A percentile compares a stretch with the other conserved stretches of the same genome.
Conservation (phyloP, 2,329 filamentous ascomycete genomes). For the Dothideomycetes sp. region DNA sequence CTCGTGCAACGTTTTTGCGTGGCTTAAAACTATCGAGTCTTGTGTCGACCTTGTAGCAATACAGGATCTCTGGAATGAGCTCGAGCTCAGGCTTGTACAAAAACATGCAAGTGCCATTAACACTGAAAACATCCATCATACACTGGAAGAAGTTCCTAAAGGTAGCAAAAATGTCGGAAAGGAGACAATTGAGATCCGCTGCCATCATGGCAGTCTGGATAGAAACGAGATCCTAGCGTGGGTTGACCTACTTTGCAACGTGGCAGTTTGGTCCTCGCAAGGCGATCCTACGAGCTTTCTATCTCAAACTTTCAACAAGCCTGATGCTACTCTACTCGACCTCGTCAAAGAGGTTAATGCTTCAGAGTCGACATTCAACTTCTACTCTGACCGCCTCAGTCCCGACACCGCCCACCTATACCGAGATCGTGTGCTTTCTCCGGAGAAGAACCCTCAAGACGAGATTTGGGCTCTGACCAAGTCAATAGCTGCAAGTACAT, state of each 20-base stretch:
- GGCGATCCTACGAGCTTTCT: background rate
- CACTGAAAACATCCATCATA: too few species aligned
- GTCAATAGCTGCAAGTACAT: background rate
- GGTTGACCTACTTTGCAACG: slow-evolving; percentile 1
- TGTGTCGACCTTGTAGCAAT: too few species aligned
- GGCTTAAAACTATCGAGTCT: background rate
- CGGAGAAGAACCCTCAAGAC: background rate
- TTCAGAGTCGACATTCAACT: background rate
- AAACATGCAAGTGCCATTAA: too few species aligned
- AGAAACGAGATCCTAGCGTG: background rate
- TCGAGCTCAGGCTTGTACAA: too few species aligned
- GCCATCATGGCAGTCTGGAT: background rate
- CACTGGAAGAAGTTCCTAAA: background rate
- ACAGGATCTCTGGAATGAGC: too few species aligned
- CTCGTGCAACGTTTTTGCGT: background rate
- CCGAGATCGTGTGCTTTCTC: background rate
- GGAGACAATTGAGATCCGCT: slow-evolving; percentile 2
- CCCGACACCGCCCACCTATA: background rate
- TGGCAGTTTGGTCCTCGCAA: background rate
- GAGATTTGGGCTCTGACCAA: background rate
- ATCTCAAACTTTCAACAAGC: background rate
- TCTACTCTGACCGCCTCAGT: slow-evolving; percentile 3
- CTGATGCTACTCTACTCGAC: background rate
- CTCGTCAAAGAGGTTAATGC: background rate
- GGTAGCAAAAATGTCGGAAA: too few species aligned